Evolutionary conservation across 805 yeast genomes (phyloP), one percentile per base, ranked within the genome.

Genomic region (Pichia thaimueangensis): DNA sequence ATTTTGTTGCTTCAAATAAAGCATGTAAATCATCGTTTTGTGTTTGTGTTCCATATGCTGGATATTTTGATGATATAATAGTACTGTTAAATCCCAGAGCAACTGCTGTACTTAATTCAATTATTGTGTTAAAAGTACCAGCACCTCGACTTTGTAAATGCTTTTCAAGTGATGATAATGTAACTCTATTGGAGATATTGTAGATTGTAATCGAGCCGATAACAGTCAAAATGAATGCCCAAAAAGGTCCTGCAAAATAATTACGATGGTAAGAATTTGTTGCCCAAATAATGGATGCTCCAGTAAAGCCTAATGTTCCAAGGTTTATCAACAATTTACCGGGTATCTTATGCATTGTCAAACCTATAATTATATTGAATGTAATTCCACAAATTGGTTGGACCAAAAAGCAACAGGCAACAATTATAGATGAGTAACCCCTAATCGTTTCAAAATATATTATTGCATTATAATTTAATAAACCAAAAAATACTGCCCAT

Each of bases 141-240:
- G 73, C 72, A 3, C 75, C 76, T 12, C 71, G 52, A 35, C 71
- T 63, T 45, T 70, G 76, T 19, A 65, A 51, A 12, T 54, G 41
- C 28, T 53, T 52, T 19, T 64, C 58, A 11, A 73, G 74, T 1
- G 72, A 57, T 5, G 67, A 60, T 30, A 71, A 52, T 1, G 73
- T 58, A 30, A 67, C 63, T 52, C 72, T 54, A 43, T 68, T 72
- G 20, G 65, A 63, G 8, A 73, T 70, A 48, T 72, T 72, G 47
- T 67, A 72, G 13, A 67, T 53, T 5, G 73, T 49, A 52, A 72
- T 78, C 0, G 75, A 74, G 0, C 76, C 76, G 13, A 71, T 30
- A 24, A 69, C 74, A 0, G 64, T 53, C 20, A 67, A 50, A 12
- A 61, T 50, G 37, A 65, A 60, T 0, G 72, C 64, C 54, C 70